Percentiles rank a stretch among this genome's conserved stretches.
Conservation (phyloP, 768 basidiomycete genomes). For the Chalciporus sphaerocephalus region DNA sequence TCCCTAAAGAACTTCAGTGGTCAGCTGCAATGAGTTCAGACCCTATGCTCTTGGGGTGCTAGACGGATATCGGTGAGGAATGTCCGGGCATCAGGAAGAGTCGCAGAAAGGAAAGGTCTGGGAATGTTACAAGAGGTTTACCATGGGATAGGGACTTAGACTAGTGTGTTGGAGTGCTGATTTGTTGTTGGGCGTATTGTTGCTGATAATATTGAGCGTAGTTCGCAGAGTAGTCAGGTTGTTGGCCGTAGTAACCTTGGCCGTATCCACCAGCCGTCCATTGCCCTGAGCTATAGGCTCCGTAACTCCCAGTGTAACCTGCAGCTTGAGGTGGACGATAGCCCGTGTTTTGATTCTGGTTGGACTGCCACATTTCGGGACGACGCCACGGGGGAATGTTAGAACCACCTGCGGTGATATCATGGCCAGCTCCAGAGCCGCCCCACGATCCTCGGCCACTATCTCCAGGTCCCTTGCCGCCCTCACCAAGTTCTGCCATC, state of each 20-base stretch:
- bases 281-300: slow-evolving; percentile 39
- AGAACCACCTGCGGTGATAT: slow-evolving; percentile 57
- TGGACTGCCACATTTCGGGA: slow-evolving; percentile 79
- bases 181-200: slow-evolving; percentile 78
- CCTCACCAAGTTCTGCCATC: slow-evolving; percentile 97
- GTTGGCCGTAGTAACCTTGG: slow-evolving; percentile 36
- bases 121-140: slow-evolving; percentile 25
- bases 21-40: slow-evolving; percentile 35
- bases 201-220: slow-evolving; percentile 87
- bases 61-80: slow-evolving; percentile 18
- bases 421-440: slow-evolving; percentile 59
- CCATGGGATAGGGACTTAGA: slow-evolving; percentile 12
- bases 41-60: slow-evolving; percentile 25
- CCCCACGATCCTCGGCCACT: slow-evolving; percentile 54
- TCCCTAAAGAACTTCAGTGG: slow-evolving; percentile 31
- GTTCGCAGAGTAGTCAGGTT: slow-evolving; percentile 66
- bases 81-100: slow-evolving; percentile 12
- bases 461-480: slow-evolving; percentile 54
- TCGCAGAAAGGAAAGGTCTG: slow-evolving; percentile 10
- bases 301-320: slow-evolving; percentile 49
- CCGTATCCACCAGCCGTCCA: slow-evolving; percentile 35
- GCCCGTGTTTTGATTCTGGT: slow-evolving; percentile 50
- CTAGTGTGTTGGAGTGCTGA: slow-evolving; percentile 40
- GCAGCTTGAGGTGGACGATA: slow-evolving; percentile 62
- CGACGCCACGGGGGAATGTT: slow-evolving; percentile 90